Conservation (phyloP, 164 flowering plant species). For the Magnolia kwangsiensis region DNA sequence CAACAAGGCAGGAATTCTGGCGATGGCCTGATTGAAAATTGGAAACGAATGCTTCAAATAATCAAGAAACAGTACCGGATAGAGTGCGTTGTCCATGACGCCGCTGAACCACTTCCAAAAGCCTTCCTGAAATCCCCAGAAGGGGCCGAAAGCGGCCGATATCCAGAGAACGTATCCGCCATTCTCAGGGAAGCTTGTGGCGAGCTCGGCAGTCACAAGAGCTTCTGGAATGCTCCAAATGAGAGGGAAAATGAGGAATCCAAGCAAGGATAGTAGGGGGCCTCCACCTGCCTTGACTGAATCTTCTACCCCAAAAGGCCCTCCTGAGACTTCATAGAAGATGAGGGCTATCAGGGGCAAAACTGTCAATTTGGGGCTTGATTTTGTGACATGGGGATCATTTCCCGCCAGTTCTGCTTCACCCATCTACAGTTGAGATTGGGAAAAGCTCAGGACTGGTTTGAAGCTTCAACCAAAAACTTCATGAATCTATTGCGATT, state of each 20-base stretch:
- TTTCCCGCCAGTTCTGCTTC: conserved; percentile 39
- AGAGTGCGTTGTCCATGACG: conserved; percentile 87
- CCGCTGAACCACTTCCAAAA: conserved; percentile 96
- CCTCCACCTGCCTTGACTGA: conserved; percentile 83
- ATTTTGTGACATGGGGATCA: conserved; percentile 18
- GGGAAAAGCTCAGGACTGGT: not conserved
- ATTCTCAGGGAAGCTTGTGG: conserved; percentile 78
- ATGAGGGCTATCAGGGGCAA: conserved; percentile 77
- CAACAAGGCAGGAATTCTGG: conserved; percentile 65
- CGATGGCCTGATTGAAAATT: conserved; percentile 37
- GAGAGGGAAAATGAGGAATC: conserved; percentile 74
- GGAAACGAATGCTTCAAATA: conserved; percentile 80
- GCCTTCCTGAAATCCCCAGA: conserved; percentile 96
- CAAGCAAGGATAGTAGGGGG: conserved; percentile 69
- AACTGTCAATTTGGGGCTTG: conserved; percentile 54
- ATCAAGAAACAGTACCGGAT: conserved; percentile 82
- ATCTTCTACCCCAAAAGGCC: conserved; percentile 92
- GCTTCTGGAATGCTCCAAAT: conserved; percentile 96
- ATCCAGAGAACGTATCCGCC: conserved; percentile 93
- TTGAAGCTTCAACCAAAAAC: not conserved
- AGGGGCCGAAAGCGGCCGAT: conserved; percentile 82
- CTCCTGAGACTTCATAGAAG: conserved; percentile 92
- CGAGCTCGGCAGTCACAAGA: conserved; percentile 78
- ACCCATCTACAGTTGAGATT: conserved; percentile 23
- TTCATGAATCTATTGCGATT: not conserved